Base-by-base conservation (phyloP, 2,329 filamentous ascomycete genomes). In the Massarina eburnea region DNA sequence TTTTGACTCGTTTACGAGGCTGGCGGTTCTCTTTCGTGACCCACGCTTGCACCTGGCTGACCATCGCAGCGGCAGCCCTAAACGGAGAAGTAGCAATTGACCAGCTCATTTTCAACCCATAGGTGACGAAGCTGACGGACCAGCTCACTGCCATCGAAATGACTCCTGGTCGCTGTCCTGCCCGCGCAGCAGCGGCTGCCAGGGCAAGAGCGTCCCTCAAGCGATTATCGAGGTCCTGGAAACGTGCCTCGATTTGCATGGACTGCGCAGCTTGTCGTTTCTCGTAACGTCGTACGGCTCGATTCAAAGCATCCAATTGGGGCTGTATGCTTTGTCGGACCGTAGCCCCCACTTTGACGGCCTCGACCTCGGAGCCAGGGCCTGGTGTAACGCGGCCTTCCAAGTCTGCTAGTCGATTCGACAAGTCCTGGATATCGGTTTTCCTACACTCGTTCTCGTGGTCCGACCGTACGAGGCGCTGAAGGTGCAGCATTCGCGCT, bases 211-310 rank as follows among this genome's bases (percentile, higher is more conserved):
- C 86, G 59, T 96, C 91, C 50, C 85, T 82, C 12, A 95, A 70
- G 27, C 86, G 80, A 1, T 77, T 75, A 53, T 95, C 88, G 4
- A 96, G 75, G 17, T 83, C 80, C 32, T 82, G 80, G 46, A 96
- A 81, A 19, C 87, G 82, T 8, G 84, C 80, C 54, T 96, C 90
- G 2, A 85, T 89, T 61, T 92, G 86, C 43, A 86, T 79, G 8
- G 88, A 80, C 21, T 91, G 80, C 7, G 91, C 76, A 0, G 86
- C 86, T 4, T 87, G 84, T 59, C 91, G 88, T 73, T 95, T 96
- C 73, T 97, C 92, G 60, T 96, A 96, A 27, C 90, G 84, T 17
- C 92, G 82, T 35, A 97, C 87, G 3, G 92, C 91, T 38, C 92
- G 85, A 58, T 91, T 94, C 24, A 97, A 75, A 0, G 90, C 89